Base-by-base conservation (phyloP, 225 moss, liverwort and hornwort species). In the Bryoerythrophyllum caledonicum region DNA sequence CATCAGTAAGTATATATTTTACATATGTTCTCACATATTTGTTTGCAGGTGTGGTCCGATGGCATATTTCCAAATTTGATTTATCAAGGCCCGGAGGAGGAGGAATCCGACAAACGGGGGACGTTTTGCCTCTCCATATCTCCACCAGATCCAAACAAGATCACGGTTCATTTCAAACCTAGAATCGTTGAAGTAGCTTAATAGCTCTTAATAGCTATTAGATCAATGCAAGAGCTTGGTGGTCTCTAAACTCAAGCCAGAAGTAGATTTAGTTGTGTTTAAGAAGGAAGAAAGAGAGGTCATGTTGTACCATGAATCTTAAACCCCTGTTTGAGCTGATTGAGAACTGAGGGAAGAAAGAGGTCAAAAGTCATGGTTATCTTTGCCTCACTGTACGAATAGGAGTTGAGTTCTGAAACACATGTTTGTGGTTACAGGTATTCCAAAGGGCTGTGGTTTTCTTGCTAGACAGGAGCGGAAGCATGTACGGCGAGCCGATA, bases 101-200 rank as follows among this genome's bases (percentile, higher is more conserved):
- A 82, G 32, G 85, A 85, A 60, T 83, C 83, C 46, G 92, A 93
- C 79, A 70, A 80, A 25, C 77, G 91, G 71, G 91, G 92, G 74
- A 80, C 88, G 3, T 93, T 93, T 82, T 93, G 92, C 74, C 90
- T 92, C 30, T 92, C 92, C 52, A 83, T 92, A 53, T 86, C 92
- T 49, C 90, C 89, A 43, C 90, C 91, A 69, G 90, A 93, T 81
- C 92, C 91, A 48, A 82, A 77, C 48, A 79, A 77, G 68, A 85
- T 84, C 41, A 87, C 71, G 85, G 90, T 92, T 80, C 52, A 26
- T 8, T 71, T 78, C 27, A 13, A 55, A 43, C 24, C 65, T 74
- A 67, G 21, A 44, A 54, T 66, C 30, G 40, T 3, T 20, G 17
- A 60, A 60, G 44, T 56, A 27, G 44, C 16, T 46, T 4, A 16